These are phyloP conservation scores for Thraustotheca clavata DNA, from an alignment of 352 stramenopile species.

Conservation along the genomic window DNA sequence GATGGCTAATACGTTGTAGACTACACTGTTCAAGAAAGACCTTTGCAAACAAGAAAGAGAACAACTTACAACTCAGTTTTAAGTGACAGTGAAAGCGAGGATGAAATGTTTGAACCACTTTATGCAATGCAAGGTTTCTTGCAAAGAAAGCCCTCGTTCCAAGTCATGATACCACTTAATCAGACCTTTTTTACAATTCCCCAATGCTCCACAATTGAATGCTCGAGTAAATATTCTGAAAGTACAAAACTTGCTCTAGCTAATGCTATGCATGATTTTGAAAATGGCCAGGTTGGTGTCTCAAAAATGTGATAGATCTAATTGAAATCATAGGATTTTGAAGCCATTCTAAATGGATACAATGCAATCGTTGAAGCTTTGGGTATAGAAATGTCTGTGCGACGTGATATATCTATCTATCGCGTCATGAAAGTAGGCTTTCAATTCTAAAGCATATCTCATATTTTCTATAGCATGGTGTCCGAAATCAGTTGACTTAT, in stretches of 20 bases:
- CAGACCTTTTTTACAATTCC: not conserved
- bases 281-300: slow-evolving; percentile 1
- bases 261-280: not conserved
- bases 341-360: not conserved
- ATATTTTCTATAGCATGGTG: not conserved
- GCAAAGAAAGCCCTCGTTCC: too few species aligned
- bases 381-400: not conserved
- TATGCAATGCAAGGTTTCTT: slow-evolving; percentile 10
- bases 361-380: not conserved
- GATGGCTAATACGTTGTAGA: not conserved
- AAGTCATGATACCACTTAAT: too few species aligned
- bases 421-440: slow-evolving; percentile 52
- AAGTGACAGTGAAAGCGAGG: not conserved
- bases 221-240: too few species aligned
- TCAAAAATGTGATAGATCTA: not conserved
- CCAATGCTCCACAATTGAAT: too few species aligned
- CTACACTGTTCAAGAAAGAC: slow-evolving; percentile 3
- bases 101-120: slow-evolving; percentile 1
- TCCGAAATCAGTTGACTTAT: not conserved
- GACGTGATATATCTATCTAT: slow-evolving; percentile 26
- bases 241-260: too few species aligned
- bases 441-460: not conserved
- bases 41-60: slow-evolving; percentile 8
- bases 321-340: not conserved
- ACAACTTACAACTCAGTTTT: not conserved